Percentiles rank a stretch among this genome's conserved stretches.
Evolutionary conservation across 352 stramenopile genomes (phyloP).

Genomic region (Peronospora belbahrii): DNA sequence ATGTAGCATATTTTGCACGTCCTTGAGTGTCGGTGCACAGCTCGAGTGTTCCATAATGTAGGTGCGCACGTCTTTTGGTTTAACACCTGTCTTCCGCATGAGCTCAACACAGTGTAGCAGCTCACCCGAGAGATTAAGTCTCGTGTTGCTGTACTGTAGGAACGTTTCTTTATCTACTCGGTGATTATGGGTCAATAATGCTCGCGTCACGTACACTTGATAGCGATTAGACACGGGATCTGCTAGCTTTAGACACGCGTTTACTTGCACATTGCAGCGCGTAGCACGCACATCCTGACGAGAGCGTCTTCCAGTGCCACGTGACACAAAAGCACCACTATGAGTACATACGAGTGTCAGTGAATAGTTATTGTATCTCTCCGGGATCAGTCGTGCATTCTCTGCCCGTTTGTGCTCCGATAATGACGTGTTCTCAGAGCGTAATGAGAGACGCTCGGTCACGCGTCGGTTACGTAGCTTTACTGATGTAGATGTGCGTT

Average conservation of each 20-base stretch:
- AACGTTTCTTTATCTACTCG: conserved; percentile 29
- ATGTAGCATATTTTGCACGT: conserved; percentile 30
- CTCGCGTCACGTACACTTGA: conserved; percentile 24
- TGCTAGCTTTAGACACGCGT: conserved; percentile 29
- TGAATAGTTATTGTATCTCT: conserved; percentile 30
- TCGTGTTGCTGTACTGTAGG: conserved; percentile 28
- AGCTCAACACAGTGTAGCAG: conserved; percentile 28
- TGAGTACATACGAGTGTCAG: conserved; percentile 34
- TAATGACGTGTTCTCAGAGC: not conserved
- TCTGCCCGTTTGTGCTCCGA: not conserved
- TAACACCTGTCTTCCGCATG: conserved; percentile 30
- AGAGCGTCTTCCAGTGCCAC: conserved; percentile 22
- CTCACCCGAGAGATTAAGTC: conserved; percentile 21
- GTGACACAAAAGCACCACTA: conserved; percentile 27
- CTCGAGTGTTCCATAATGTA: conserved; percentile 32
- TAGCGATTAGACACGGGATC: conserved; percentile 24
- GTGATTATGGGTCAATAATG: conserved; percentile 27
- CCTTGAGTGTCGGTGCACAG: conserved; percentile 27
- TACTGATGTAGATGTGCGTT: conserved; percentile 31
- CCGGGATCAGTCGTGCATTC: conserved; percentile 19
- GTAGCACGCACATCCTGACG: conserved; percentile 27
- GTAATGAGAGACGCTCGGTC: conserved; percentile 5
- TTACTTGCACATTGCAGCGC: conserved; percentile 28
- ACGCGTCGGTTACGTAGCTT: conserved; percentile 28
- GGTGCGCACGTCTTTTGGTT: conserved; percentile 20